These are phyloP conservation scores for Pestalotiopsis sp. DNA, from an alignment of 2,329 filamentous ascomycete genomes.

Conservation along the genomic window DNA sequence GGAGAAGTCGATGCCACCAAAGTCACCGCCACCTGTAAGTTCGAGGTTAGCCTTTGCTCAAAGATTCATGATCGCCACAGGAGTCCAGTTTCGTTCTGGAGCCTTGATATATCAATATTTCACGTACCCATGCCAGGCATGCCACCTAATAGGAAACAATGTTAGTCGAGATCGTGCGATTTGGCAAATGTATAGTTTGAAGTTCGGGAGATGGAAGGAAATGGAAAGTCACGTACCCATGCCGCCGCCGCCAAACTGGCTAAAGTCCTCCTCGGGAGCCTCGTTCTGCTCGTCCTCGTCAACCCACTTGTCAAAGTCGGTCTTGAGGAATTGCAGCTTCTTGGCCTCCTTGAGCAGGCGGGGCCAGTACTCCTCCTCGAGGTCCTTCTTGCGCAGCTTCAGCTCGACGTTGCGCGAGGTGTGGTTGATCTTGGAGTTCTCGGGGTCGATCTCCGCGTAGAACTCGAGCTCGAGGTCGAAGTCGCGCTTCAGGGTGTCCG, in stretches of 20 bases:
- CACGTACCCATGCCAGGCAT: constrained; percentile 44
- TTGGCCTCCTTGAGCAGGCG: constrained; percentile 87
- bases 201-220: not conserved
- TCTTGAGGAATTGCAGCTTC: constrained; percentile 96
- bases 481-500: constrained; percentile 80
- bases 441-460: constrained; percentile 86
- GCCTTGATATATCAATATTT: not conserved
- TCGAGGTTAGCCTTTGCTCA: constrained; percentile 21
- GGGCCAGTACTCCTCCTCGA: constrained; percentile 94
- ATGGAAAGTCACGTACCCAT: constrained; percentile 56
- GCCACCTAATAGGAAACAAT: constrained; percentile 43
- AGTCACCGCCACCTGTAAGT: constrained; percentile 61
- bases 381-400: constrained; percentile 95
- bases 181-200: not conserved
- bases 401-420: constrained; percentile 86
- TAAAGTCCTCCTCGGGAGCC: constrained; percentile 78
- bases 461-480: constrained; percentile 89
- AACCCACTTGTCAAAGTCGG: constrained; percentile 99
- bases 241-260: constrained; percentile 66
- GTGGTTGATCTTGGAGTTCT: constrained; percentile 85
- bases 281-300: constrained; percentile 98
- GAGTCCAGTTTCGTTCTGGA: not conserved
- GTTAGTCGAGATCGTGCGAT: constrained; percentile 8
- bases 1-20: constrained; percentile 90
- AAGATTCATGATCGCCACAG: not conserved